A percentile compares a stretch with the other conserved stretches of the same genome.
Conservation (phyloP, 148 eudicot genomes). For the Nepenthes mirabilis region DNA sequence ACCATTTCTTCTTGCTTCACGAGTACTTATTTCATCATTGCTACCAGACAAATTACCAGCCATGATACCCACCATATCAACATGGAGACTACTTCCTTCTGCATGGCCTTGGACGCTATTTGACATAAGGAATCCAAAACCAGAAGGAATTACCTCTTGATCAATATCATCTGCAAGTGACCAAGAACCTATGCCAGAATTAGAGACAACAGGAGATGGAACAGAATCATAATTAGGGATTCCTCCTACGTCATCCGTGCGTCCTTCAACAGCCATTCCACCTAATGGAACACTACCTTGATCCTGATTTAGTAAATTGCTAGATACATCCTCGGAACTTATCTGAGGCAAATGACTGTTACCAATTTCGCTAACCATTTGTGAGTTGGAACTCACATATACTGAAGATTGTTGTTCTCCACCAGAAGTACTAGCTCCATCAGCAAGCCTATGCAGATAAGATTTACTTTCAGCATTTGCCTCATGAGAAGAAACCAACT, state of each 20-base stretch:
- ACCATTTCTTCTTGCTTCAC: constrained; percentile 51
- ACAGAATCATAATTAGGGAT: constrained; percentile 18
- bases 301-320: constrained; percentile 13
- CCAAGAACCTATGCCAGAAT: constrained; percentile 17
- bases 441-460: background rate
- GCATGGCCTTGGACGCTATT: constrained; percentile 30
- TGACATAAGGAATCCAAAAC: constrained; percentile 25
- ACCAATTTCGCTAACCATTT: constrained; percentile 7
- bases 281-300: constrained; percentile 15
- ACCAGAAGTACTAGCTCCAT: constrained; percentile 19
- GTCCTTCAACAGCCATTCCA: constrained; percentile 20
- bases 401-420: constrained; percentile 17
- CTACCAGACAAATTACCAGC: constrained; percentile 25
- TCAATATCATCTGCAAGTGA: constrained; percentile 19
- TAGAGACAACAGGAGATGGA: constrained; percentile 20
- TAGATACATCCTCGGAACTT: constrained; percentile 13
- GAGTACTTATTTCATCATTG: constrained; percentile 33
- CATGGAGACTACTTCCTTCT: constrained; percentile 39
- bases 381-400: constrained; percentile 1
- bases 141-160: constrained; percentile 29
- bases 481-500: constrained; percentile 17
- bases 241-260: constrained; percentile 12
- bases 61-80: constrained; percentile 40
- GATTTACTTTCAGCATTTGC: constrained; percentile 10
- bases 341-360: constrained; percentile 5